A percentile compares a stretch with the other conserved stretches of the same genome.
phyloP scores from a whole-genome alignment of 148 eudicot genomes.

The Cornus kousa region DNA sequence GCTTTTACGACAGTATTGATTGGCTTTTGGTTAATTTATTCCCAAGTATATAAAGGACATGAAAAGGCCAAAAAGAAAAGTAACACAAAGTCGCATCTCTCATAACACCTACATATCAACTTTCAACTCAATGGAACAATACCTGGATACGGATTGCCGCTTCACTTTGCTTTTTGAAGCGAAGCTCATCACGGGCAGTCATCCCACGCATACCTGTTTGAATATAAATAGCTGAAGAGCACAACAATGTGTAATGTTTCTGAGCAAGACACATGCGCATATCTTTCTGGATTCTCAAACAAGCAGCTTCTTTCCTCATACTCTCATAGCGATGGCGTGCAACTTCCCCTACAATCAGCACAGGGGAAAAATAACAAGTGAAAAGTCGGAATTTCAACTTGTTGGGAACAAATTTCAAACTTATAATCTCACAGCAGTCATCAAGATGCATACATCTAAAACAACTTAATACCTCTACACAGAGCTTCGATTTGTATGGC shows the following conservation, averaged over 20 bases:
- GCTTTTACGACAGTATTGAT: background rate
- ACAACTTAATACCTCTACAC: slow-evolving; percentile 62
- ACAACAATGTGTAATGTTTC: slow-evolving; percentile 45
- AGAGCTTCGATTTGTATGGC: slow-evolving; percentile 64
- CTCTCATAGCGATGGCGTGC: slow-evolving; percentile 47
- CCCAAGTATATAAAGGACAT: background rate
- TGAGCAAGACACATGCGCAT: slow-evolving; percentile 54
- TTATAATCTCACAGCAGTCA: background rate
- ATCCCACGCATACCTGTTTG: slow-evolving; percentile 73
- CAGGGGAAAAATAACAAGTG: slow-evolving; percentile 3
- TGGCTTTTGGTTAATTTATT: background rate
- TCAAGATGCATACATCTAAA: background rate
- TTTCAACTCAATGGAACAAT: background rate
- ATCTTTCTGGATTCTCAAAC: slow-evolving; percentile 69
- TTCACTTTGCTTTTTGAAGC: slow-evolving; percentile 39
- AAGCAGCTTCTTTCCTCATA: slow-evolving; percentile 66
- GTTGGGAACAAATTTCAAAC: background rate
- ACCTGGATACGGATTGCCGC: slow-evolving; percentile 84
- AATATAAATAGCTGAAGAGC: slow-evolving; percentile 48
- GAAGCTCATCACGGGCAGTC: slow-evolving; percentile 65
- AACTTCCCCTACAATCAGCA: slow-evolving; percentile 51
- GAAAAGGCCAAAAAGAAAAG: background rate
- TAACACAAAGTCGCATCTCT: background rate
- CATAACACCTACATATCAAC: background rate
- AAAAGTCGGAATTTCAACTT: background rate